Percentiles rank a stretch among this genome's conserved stretches.
These are phyloP conservation scores for Hevea brasiliensis DNA, from an alignment of 345 rosid species.

Conservation along the genomic window DNA sequence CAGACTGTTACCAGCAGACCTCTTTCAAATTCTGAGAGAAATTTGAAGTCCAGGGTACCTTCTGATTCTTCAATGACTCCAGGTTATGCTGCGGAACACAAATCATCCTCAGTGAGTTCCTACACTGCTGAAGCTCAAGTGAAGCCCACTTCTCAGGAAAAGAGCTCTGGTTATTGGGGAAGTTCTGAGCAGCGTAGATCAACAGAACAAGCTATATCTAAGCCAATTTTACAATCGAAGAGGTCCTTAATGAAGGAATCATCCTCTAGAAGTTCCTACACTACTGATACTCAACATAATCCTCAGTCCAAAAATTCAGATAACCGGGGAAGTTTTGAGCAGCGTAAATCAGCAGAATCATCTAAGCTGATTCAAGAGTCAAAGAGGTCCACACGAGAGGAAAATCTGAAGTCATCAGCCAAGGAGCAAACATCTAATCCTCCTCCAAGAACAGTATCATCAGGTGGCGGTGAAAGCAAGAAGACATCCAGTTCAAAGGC, in stretches of 20 bases:
- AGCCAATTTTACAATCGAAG: neutral
- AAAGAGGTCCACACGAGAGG: conserved; percentile 20
- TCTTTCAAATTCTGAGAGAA: conserved; percentile 23
- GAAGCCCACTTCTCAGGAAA: conserved; percentile 15
- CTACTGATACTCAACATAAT: conserved; percentile 18
- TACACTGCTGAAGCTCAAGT: conserved; percentile 19
- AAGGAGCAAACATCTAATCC: conserved; percentile 30
- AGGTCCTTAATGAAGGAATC: conserved; percentile 2
- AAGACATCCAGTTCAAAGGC: conserved; percentile 24
- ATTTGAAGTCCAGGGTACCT: conserved; percentile 24
- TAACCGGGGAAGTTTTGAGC: conserved; percentile 12
- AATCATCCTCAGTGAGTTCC: conserved; percentile 20
- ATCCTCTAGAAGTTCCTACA: conserved; percentile 21
- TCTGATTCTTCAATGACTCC: conserved; percentile 15
- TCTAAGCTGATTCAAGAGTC: conserved; percentile 20
- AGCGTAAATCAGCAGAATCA: conserved; percentile 21
- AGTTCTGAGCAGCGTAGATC: conserved; percentile 8
- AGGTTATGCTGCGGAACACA: conserved; percentile 21
- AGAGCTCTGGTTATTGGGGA: conserved; percentile 19
- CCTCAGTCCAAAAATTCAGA: conserved; percentile 26
- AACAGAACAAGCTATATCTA: conserved; percentile 28
- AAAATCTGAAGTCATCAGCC: conserved; percentile 27
- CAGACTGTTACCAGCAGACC: conserved; percentile 3
- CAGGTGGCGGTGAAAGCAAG: conserved; percentile 29
- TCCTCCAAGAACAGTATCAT: conserved; percentile 29